Percentiles rank a stretch among this genome's conserved stretches.
Conservation (phyloP, 1,284 basidiomycete species). For the Moesziomyces sp. region DNA sequence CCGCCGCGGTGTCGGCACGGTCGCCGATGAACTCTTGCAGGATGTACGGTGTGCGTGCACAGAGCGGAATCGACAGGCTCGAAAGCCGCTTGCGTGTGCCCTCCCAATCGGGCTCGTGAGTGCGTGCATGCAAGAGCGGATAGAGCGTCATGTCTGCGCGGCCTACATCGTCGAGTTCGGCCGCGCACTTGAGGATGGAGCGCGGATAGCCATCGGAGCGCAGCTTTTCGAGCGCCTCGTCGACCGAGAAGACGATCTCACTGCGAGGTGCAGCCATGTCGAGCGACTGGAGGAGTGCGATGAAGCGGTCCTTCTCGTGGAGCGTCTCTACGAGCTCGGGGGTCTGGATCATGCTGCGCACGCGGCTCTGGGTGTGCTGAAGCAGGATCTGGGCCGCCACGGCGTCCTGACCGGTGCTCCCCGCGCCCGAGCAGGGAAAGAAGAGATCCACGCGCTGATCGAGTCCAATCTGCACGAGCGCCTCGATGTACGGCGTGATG, state of each 20-base stretch:
- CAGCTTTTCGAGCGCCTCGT: constrained; percentile 66
- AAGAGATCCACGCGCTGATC: constrained; percentile 67
- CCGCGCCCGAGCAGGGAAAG: constrained; percentile 69
- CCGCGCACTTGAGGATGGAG: constrained; percentile 67
- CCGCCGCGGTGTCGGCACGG: constrained; percentile 33
- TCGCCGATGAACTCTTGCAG: constrained; percentile 66
- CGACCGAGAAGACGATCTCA: constrained; percentile 63
- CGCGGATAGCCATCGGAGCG: constrained; percentile 21
- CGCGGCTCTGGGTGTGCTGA: constrained; percentile 46
- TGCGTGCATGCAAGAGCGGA: constrained; percentile 52
- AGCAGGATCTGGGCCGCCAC: constrained; percentile 66
- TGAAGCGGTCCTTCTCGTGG: constrained; percentile 68
- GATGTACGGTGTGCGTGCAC: constrained; percentile 55
- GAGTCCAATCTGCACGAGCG: constrained; percentile 63
- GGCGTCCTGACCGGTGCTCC: constrained; percentile 69
- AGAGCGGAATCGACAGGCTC: constrained; percentile 50
- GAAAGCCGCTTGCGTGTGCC: constrained; percentile 35
- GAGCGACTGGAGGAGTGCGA: constrained; percentile 67
- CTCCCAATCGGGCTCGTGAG: constrained; percentile 38
- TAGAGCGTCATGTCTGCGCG: constrained; percentile 69
- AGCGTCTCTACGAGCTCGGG: constrained; percentile 68
- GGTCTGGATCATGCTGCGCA: constrained; percentile 68
- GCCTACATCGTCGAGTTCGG: constrained; percentile 68
- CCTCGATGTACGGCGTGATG: constrained; percentile 59
- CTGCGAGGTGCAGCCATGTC: constrained; percentile 67